A percentile compares a stretch with the other conserved stretches of the same genome.
Evolutionary conservation across 2,329 filamentous ascomycete species (phyloP).

Genomic region (Beauveria brongniartii): DNA sequence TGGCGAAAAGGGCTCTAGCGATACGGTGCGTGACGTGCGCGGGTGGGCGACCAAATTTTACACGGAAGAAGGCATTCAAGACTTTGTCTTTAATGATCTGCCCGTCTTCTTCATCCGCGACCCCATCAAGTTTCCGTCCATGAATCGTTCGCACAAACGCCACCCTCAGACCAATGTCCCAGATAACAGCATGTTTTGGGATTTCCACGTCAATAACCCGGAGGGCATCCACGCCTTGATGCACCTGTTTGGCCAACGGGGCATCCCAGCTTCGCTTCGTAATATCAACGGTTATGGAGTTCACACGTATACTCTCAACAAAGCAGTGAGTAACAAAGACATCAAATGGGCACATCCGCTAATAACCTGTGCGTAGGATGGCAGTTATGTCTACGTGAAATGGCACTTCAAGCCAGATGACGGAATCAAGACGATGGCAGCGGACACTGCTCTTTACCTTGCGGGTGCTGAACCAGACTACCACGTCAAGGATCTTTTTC

Average conservation of each 20-base stretch:
- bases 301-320: slow-evolving; percentile 41
- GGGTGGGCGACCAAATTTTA: slow-evolving; percentile 41
- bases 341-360: neutral
- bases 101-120: slow-evolving; percentile 40
- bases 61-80: slow-evolving; percentile 21
- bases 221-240: slow-evolving; percentile 44
- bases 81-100: slow-evolving; percentile 36
- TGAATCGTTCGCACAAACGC: slow-evolving; percentile 37
- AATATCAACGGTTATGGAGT: slow-evolving; percentile 38
- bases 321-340: neutral
- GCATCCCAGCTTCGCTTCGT: slow-evolving; percentile 37
- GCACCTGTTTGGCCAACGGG: slow-evolving; percentile 42
- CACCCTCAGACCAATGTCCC: slow-evolving; percentile 34
- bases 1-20: slow-evolving; percentile 54
- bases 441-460: slow-evolving; percentile 26
- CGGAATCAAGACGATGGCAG: slow-evolving; percentile 36
- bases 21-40: slow-evolving; percentile 59
- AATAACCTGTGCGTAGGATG: slow-evolving; percentile 23
- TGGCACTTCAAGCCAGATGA: slow-evolving; percentile 40
- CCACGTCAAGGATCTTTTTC: slow-evolving; percentile 26
- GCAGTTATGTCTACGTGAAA: slow-evolving; percentile 41
- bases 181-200: slow-evolving; percentile 33
- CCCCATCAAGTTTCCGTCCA: slow-evolving; percentile 37
- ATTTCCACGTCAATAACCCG: slow-evolving; percentile 30
- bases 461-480: slow-evolving; percentile 44